A percentile compares a stretch with the other conserved stretches of the same genome.
Evolutionary conservation across 1,284 basidiomycete species (phyloP).

Genomic region (Rhizopogon hawkerae): DNA sequence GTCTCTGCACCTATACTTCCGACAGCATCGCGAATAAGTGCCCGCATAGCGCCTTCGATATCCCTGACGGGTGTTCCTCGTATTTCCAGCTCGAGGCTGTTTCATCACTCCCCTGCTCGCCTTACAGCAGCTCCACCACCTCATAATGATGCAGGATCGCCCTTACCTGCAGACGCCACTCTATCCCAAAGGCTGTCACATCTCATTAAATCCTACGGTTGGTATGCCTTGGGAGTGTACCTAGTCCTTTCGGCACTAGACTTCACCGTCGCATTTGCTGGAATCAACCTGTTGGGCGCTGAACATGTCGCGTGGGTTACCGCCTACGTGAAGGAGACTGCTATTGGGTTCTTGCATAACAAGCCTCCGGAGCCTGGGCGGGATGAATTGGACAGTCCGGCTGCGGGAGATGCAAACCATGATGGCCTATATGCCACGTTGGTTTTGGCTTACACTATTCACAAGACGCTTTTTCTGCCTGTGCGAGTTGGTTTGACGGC

Average conservation of each 20-base stretch:
- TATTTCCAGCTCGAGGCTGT: constrained; percentile 32
- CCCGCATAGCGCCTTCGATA: constrained; percentile 16
- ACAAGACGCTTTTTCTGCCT: constrained; percentile 93
- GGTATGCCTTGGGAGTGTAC: constrained; percentile 89
- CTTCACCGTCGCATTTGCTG: constrained; percentile 75
- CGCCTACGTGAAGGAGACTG: constrained; percentile 45
- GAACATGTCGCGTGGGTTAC: constrained; percentile 76
- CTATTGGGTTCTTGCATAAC: constrained; percentile 35
- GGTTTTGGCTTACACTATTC: constrained; percentile 88
- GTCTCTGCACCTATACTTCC: constrained; percentile 39
- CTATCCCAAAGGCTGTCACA: constrained; percentile 73
- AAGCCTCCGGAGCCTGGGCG: constrained; percentile 55
- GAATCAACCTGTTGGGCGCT: constrained; percentile 83
- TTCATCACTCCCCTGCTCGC: constrained; percentile 42
- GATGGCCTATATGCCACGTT: constrained; percentile 87
- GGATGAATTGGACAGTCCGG: constrained; percentile 41
- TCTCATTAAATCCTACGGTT: constrained; percentile 86
- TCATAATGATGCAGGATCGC: constrained; percentile 5
- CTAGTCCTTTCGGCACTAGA: constrained; percentile 63
- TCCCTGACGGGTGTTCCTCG: constrained; percentile 24
- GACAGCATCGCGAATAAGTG: constrained; percentile 22
- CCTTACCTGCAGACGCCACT: constrained; percentile 39
- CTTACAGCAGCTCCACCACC: constrained; percentile 28
- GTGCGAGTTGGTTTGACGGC: constrained; percentile 85
- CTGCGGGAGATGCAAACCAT: constrained; percentile 32